Conservation (phyloP, 768 basidiomycete species). For the Panaeolus papilionaceus region DNA sequence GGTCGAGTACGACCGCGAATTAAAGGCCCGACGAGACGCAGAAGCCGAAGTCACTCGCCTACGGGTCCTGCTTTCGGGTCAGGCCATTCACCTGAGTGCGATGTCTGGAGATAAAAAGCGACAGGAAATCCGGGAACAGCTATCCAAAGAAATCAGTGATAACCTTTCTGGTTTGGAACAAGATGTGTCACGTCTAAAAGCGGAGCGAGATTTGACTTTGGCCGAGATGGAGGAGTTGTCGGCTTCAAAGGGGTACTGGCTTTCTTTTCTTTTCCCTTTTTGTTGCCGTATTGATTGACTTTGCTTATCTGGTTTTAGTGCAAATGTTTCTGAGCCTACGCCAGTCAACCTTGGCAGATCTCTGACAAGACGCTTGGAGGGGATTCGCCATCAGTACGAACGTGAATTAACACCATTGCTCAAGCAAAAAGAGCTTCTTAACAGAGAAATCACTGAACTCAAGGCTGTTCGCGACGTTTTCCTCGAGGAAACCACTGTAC, state of each 20-base stretch:
- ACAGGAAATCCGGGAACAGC: conserved; percentile 79
- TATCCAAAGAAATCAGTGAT: conserved; percentile 79
- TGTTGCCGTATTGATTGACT: conserved; percentile 9
- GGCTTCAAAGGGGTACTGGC: conserved; percentile 62
- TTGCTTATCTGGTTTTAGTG: conserved; percentile 29
- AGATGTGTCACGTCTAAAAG: conserved; percentile 85
- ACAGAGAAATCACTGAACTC: conserved; percentile 86
- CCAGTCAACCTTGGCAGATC: conserved; percentile 65
- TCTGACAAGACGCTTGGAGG: conserved; percentile 85
- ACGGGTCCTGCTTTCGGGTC: conserved; percentile 85
- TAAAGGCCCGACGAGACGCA: conserved; percentile 85
- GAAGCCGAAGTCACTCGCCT: conserved; percentile 92
- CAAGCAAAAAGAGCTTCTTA: conserved; percentile 78
- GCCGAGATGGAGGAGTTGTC: conserved; percentile 94
- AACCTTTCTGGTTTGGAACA: conserved; percentile 82
- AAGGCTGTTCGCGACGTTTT: conserved; percentile 85
- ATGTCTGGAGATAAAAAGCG: conserved; percentile 79
- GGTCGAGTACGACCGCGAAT: conserved; percentile 92
- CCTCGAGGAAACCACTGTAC: conserved; percentile 89
- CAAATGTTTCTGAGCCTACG: conserved; percentile 41
- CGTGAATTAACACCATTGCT: conserved; percentile 86
- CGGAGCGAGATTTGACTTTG: conserved; percentile 89
- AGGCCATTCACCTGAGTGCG: conserved; percentile 86
- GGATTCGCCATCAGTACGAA: conserved; percentile 86
- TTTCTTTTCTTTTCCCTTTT: conserved; percentile 26